Evolutionary conservation across 257 asterid species (phyloP), one percentile per base, ranked within the genome.

Genomic region (Solanum peruvianum): DNA sequence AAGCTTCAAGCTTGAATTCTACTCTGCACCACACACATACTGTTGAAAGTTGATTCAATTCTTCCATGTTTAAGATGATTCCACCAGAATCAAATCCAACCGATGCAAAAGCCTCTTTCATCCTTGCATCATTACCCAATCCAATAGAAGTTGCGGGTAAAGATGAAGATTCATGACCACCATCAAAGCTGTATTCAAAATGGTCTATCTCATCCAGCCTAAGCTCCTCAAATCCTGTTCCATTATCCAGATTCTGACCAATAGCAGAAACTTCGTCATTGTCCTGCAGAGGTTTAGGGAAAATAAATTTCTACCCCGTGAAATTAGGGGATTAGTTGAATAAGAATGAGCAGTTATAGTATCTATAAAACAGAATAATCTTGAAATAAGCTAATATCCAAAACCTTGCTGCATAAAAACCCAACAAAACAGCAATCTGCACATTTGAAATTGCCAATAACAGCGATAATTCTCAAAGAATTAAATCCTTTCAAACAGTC

Each of bases 21-120:
- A 95, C 77, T 92, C 98, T 90, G 91, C 99, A 97, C 99, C 99
- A 97, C 64, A 97, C 99, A 62, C 99, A 97, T 86, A 96, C 92
- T 11, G 98, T 97, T 83, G 92, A 87, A 75, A 97, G 89, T 91
- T 91, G 98, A 88, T 90, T 90, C 14, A 86, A 27, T 62, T 87
- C 93, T 84, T 86, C 70, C 82, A 91, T 71, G 87, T 91, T 89
- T 89, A 93, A 88, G 87, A 93, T 89, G 76, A 93, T 91, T 82
- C 87, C 98, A 88, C 89, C 96, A 14, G 96, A 82, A 73, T 86
- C 92, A 90, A 94, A 93, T 89, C 93, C 88, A 88, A 89, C 92
- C 5, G 97, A 90, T 41, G 97, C 89, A 82, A 92, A 94, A 76
- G 90, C 93, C 85, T 92, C 94, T 85, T 82, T 98, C 42, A 92